Conservation (phyloP, 495 filamentous ascomycete species). For the Aspergillus funiculosus region DNA sequence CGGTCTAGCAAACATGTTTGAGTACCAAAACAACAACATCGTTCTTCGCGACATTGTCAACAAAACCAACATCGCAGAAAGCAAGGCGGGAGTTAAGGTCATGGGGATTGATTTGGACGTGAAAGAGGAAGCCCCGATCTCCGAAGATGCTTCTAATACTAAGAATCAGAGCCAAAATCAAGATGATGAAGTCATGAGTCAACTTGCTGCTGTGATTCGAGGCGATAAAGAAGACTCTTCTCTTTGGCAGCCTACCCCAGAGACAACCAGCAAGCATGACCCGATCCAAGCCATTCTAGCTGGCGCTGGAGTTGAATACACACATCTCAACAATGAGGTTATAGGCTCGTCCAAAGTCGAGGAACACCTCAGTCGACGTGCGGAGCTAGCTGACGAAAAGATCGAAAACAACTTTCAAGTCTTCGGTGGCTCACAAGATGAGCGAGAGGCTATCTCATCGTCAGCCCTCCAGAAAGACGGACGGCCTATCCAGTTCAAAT, state of each 20-base stretch:
- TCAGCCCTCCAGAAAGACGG: constrained; percentile 18
- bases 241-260: background rate
- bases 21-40: constrained; percentile 70
- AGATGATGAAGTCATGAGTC: constrained; percentile 65
- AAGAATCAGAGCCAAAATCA: constrained; percentile 25
- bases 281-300: constrained; percentile 86
- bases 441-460: constrained; percentile 8
- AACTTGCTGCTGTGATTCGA: constrained; percentile 66
- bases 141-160: constrained; percentile 8
- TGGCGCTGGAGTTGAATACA: constrained; percentile 86
- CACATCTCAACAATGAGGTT: constrained; percentile 93
- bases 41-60: constrained; percentile 90
- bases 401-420: constrained; percentile 45
- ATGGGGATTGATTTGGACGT: constrained; percentile 65
- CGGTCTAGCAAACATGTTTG: constrained; percentile 80
- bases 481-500: constrained; percentile 51
- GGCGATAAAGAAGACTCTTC: constrained; percentile 35
- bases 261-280: constrained; percentile 53
- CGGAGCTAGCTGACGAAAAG: constrained; percentile 56
- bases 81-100: constrained; percentile 75
- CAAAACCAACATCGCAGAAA: constrained; percentile 95
- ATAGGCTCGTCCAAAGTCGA: constrained; percentile 85
- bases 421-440: constrained; percentile 39
- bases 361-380: constrained; percentile 67
- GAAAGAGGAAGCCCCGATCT: constrained; percentile 49